A percentile compares a stretch with the other conserved stretches of the same genome.
These are phyloP conservation scores for Strobilomyces echinocephalus DNA, from an alignment of 768 basidiomycete species.

Conservation along the genomic window DNA sequence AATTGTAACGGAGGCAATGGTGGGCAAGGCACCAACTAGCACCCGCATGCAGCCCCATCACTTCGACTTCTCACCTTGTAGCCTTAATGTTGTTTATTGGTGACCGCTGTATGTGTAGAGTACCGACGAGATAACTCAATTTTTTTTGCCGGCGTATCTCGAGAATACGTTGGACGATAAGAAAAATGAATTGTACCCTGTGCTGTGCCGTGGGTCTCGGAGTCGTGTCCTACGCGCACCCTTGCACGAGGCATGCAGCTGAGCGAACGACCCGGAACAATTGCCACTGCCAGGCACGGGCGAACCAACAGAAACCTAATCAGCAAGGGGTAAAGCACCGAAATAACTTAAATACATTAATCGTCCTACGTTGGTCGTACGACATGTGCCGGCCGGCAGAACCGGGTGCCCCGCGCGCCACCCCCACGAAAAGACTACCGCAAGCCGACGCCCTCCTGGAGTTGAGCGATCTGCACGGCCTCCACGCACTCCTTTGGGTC, in stretches of 20 bases:
- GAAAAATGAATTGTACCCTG: neutral
- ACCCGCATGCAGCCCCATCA: no score
- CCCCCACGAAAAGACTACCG: neutral
- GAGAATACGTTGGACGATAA: neutral
- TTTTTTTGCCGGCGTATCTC: no score
- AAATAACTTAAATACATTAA: constrained; percentile 1
- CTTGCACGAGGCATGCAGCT: neutral
- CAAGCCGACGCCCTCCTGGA: constrained; percentile 2
- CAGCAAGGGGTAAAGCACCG: neutral
- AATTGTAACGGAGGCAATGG: neutral
- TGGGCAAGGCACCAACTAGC: neutral
- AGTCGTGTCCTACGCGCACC: neutral
- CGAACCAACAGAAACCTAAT: neutral
- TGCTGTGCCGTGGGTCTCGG: neutral
- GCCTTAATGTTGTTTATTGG: neutral
- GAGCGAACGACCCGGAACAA: neutral
- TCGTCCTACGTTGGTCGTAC: no score
- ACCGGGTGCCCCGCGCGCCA: neutral
- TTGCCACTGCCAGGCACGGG: neutral
- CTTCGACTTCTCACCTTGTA: constrained; percentile 8
- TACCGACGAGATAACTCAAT: neutral
- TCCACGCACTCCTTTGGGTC: constrained; percentile 68
- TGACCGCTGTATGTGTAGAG: constrained; percentile 1
- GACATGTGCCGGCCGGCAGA: neutral
- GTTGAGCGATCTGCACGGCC: constrained; percentile 39